Evolutionary conservation across 1,284 basidiomycete genomes (phyloP), one percentile per base, ranked within the genome.

Genomic region (Phellopilus nigrolimitatus): DNA sequence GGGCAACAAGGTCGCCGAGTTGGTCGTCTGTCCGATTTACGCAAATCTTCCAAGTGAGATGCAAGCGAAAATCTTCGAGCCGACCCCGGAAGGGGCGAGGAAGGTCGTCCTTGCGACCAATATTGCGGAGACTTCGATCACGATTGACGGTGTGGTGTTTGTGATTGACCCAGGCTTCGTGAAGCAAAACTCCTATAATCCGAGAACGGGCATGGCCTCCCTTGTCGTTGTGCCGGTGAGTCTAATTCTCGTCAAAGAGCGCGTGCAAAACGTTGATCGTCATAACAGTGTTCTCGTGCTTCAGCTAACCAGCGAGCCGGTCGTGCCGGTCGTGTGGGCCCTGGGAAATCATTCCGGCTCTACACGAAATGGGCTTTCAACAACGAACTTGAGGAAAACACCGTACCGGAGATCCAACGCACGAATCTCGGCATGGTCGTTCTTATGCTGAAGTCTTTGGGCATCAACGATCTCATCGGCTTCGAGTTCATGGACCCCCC

Each of bases 401-500:
- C 95, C 4, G 93, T 99, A 12, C 97, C 97, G 1, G 97, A 99
- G 68, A 99, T 99, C 49, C 97, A 99, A 64, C 80, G 97, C 19
- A 99, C 95, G 12, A 99, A 99, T 64, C 72, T 99, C 48, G 94
- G 92, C 49, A 97, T 95, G 80, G 95, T 95, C 1, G 97, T 99
- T 1, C 70, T 99, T 12, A 68, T 97, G 41, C 79, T 99, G 51
- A 99, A 99, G 68, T 95, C 93, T 1, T 74, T 99, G 12, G 97
- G 95, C 24, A 98, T 99, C 62, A 95, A 95, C 66, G 91, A 99
- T 65, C 80, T 99, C 49, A 90, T 99, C 60, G 94, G 95, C 53
- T 99, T 99, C 65, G 95, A 99, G 70, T 99, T 99, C 66, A 91
- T 99, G 82, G 97, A 98, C 66, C 97, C 97, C 3, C 97, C 97